Evolutionary conservation across 2,329 filamentous ascomycete species (phyloP).

Genomic region (Colletotrichum orbiculare): DNA sequence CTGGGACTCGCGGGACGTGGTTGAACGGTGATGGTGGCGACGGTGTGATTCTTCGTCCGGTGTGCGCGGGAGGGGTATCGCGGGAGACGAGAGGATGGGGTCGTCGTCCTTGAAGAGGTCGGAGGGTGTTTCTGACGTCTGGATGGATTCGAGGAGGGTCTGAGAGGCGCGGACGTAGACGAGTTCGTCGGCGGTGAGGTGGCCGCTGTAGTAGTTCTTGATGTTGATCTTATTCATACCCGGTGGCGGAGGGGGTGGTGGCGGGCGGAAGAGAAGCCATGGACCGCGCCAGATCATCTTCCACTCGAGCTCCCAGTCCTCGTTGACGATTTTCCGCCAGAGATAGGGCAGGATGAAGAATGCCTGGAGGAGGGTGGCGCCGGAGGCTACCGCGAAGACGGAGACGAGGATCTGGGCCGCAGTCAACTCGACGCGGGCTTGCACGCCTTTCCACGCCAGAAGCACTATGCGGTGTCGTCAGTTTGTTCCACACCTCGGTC

Average conservation of each 20-base stretch:
- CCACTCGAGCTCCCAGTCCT: constrained; percentile 63
- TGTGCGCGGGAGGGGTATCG: constrained; percentile 36
- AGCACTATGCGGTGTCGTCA: constrained; percentile 53
- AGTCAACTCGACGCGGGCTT: constrained; percentile 39
- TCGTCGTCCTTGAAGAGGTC: constrained; percentile 43
- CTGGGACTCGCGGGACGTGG: constrained; percentile 8
- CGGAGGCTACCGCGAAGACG: constrained; percentile 57
- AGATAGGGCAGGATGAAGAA: constrained; percentile 65
- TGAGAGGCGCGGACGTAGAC: constrained; percentile 49
- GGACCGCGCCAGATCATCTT: constrained; percentile 61
- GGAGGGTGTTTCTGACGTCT: constrained; percentile 38
- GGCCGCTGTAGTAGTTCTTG: constrained; percentile 61
- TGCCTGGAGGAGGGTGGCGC: constrained; percentile 53
- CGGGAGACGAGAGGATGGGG: constrained; percentile 47
- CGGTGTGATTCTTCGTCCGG: background rate
- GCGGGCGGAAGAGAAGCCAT: constrained; percentile 53
- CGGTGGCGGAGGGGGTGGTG: constrained; percentile 47
- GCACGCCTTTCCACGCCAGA: constrained; percentile 59
- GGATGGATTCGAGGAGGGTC: constrained; percentile 48
- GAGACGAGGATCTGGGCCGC: constrained; percentile 43
- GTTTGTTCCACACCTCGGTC: background rate
- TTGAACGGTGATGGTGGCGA: constrained; percentile 1
- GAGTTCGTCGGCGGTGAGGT: constrained; percentile 59
- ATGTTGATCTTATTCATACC: constrained; percentile 56
- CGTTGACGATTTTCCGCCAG: constrained; percentile 59